phyloP scores from a whole-genome alignment of 2,329 filamentous ascomycete species.

The Hypoxylon sp. region DNA sequence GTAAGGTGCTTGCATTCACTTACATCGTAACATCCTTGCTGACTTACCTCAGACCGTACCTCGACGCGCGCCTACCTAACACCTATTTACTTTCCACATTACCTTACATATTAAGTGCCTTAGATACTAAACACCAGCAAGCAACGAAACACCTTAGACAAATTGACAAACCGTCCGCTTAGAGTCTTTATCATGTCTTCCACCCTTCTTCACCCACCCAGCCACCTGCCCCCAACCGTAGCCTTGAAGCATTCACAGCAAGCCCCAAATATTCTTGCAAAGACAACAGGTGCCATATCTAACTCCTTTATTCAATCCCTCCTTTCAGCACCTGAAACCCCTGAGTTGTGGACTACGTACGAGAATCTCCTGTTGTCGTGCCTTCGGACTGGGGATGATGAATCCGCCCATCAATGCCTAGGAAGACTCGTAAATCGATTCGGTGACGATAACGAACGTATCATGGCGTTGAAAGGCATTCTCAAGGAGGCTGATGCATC shows the following conservation, averaged over 20 bases:
- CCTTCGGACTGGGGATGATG: conserved; percentile 83
- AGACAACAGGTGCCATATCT: conserved; percentile 62
- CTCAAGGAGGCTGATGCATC: conserved; percentile 84
- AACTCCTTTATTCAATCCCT: conserved; percentile 63
- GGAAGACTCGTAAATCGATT: conserved; percentile 82
- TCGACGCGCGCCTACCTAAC: no score
- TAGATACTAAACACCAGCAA: neutral
- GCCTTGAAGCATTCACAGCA: conserved; percentile 68
- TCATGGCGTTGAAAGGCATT: conserved; percentile 83
- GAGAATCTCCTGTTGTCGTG: conserved; percentile 89
- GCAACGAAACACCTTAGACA: no score
- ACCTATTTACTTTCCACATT: no score
- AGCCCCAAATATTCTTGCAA: conserved; percentile 64
- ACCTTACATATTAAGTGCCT: no score
- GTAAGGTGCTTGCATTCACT: conserved; percentile 4
- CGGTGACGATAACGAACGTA: conserved; percentile 81
- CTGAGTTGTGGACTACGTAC: conserved; percentile 84
- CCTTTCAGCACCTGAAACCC: conserved; percentile 69
- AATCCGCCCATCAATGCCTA: conserved; percentile 77
- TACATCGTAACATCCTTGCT: conserved; percentile 7
- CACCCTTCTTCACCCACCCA: conserved; percentile 64
- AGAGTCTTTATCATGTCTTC: conserved; percentile 45
- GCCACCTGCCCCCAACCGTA: conserved; percentile 63
- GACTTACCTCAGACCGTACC: conserved; percentile 2
- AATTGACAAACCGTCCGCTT: no score